Conservation (phyloP, 2,329 filamentous ascomycete genomes). For the Zymoseptoria brevis region DNA sequence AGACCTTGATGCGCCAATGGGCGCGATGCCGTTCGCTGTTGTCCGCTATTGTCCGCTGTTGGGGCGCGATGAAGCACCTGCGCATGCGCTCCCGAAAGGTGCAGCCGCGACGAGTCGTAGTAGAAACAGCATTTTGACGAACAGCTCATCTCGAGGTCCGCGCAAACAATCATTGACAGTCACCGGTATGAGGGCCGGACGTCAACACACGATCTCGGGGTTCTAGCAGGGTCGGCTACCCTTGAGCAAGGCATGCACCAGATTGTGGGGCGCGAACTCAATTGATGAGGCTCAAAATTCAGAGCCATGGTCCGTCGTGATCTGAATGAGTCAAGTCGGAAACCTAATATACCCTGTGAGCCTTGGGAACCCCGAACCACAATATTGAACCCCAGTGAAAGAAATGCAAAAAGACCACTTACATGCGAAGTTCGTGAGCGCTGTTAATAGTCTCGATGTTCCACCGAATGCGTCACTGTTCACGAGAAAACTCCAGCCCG, state of each 20-base stretch:
- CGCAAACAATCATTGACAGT: neutral
- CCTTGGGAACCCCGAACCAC: neutral
- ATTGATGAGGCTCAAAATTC: neutral
- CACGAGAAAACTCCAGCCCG: slow-evolving; percentile 74
- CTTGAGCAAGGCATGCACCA: neutral
- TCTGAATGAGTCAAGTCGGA: neutral
- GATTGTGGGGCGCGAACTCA: neutral
- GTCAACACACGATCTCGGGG: neutral
- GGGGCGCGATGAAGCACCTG: neutral
- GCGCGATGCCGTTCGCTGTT: neutral
- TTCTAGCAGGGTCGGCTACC: neutral
- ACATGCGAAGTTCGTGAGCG: neutral
- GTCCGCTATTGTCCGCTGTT: neutral
- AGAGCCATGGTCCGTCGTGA: neutral
- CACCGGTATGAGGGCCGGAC: neutral
- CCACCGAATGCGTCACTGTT: slow-evolving; percentile 23
- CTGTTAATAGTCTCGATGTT: too few relatives aligned
- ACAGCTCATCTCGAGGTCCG: neutral
- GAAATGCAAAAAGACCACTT: neutral
- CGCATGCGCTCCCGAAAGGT: neutral
- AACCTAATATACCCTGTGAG: neutral
- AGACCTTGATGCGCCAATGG: neutral
- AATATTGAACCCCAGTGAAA: neutral
- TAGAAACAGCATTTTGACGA: neutral
- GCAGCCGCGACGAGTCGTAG: neutral